These are phyloP conservation scores for Aspergillus intermedius DNA, from an alignment of 2,329 filamentous ascomycete genomes.

Conservation along the genomic window DNA sequence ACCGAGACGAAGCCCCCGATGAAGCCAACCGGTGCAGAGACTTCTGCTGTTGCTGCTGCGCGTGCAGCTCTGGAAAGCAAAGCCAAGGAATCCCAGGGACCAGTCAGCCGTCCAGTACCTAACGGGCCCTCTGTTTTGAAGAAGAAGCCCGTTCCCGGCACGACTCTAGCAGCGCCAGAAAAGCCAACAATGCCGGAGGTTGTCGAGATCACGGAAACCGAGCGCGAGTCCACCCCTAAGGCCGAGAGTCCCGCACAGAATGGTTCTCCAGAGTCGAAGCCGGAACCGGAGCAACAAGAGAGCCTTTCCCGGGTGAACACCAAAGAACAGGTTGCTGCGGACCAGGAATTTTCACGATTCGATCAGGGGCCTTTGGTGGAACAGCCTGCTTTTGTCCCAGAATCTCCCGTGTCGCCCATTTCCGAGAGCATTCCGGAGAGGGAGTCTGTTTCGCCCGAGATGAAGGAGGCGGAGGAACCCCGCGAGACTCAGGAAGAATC, in stretches of 20 bases:
- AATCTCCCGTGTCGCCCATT: constrained; percentile 26
- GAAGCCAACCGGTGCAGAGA: constrained; percentile 27
- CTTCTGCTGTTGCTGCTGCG: constrained; percentile 37
- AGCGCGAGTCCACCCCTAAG: constrained; percentile 10
- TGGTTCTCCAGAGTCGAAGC: constrained; percentile 32
- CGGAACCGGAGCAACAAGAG: constrained; percentile 43
- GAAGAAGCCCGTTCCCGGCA: constrained; percentile 27
- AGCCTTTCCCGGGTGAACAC: constrained; percentile 56
- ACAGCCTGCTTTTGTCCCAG: constrained; percentile 75
- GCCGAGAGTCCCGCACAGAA: constrained; percentile 4
- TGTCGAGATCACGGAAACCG: constrained; percentile 10
- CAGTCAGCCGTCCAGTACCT: constrained; percentile 13
- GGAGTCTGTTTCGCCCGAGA: constrained; percentile 2
- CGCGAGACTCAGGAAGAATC: too few relatives aligned
- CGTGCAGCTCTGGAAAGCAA: constrained; percentile 37
- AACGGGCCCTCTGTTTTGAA: constrained; percentile 24
- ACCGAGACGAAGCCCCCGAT: constrained; percentile 17
- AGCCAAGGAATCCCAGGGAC: constrained; percentile 28
- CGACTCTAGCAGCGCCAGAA: constrained; percentile 6
- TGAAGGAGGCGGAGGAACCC: background rate
- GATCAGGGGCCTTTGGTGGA: constrained; percentile 84
- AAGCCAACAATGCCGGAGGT: constrained; percentile 6
- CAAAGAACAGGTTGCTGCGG: constrained; percentile 39
- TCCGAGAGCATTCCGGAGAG: constrained; percentile 13
- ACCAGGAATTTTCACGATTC: constrained; percentile 58